Evolutionary conservation across 2,329 filamentous ascomycete species (phyloP), one percentile per base, ranked within the genome.

Genomic region (Helotiales sp.): DNA sequence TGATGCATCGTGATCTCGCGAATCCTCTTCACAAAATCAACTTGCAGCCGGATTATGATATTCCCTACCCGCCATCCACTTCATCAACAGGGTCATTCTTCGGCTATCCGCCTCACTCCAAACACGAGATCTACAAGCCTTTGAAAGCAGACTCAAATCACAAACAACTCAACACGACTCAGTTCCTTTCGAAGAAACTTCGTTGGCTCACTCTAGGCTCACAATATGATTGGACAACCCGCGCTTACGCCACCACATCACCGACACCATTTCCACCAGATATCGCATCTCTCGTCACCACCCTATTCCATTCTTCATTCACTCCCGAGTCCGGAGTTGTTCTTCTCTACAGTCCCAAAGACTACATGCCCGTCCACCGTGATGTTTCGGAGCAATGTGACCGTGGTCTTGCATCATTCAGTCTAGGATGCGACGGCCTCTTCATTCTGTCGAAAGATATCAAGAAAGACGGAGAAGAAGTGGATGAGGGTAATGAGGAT

Each of bases 121-220:
- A 91, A 67, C 88, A 96, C 72, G 57, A 88, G 74, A 50, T 82
- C 45, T 87, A 89, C 74, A 78, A 70, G 26, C 93, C 94, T 7
- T 84, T 91, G 0, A 72, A 80, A 0, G 84, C 91, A 0, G 80
- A 49, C 47, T 60, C 57, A 3, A n/a, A 93, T 20, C 93, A 97
- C 79, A 92, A 90, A 70, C 85, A 92, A 1, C 82, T 97, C 6
- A 86, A 88, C 5, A 83, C 91, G 60, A 83, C 86, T 49, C 90
- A 91, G 75, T 87, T 96, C 52, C 84, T 98, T 30, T 87, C 89
- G 64, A 91, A 91, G 70, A 94, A 93, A 69, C 86, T 98, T 28
- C 92, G 95, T 71, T 98, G 95, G 95, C 87, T 97, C 30, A 98
- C 95, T 0, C 86, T 98, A 1, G 95, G 95, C 55, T 93, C 93